phyloP scores from a whole-genome alignment of 192 early-diverging fungal species.

The Radiomyces spectabilis region DNA sequence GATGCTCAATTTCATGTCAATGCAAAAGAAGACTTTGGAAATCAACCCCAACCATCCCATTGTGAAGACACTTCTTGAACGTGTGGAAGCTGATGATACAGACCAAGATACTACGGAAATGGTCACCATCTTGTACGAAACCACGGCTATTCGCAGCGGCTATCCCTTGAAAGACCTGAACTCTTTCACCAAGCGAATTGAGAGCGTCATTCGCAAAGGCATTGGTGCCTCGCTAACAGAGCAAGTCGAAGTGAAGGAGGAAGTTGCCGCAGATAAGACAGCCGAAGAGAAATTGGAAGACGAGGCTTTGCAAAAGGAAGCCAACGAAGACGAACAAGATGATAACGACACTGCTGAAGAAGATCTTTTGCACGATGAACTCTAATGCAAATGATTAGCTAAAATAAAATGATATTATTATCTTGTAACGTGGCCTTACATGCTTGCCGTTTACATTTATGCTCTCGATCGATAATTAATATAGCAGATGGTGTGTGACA shows the following conservation, averaged over 20 bases:
- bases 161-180: constrained; percentile 50
- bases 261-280: constrained; percentile 23
- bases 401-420: too few relatives aligned
- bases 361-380: constrained; percentile 38
- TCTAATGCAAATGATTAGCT: constrained; percentile 14
- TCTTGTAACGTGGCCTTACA: too few relatives aligned
- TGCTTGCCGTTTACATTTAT: too few relatives aligned
- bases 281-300: constrained; percentile 15
- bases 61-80: constrained; percentile 44
- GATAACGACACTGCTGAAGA: constrained; percentile 8
- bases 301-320: constrained; percentile 6
- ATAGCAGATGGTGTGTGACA: too few relatives aligned
- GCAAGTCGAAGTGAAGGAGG: constrained; percentile 34
- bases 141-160: constrained; percentile 53
- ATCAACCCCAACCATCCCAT: constrained; percentile 64
- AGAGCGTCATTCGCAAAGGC: constrained; percentile 44
- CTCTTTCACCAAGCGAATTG: constrained; percentile 43
- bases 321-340: constrained; percentile 12
- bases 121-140: constrained; percentile 55
- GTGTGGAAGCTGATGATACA: constrained; percentile 34
- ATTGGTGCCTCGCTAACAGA: constrained; percentile 37
- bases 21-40: constrained; percentile 58
- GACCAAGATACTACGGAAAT: constrained; percentile 39
- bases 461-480: too few relatives aligned
- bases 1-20: constrained; percentile 37